Evolutionary conservation across 2,329 filamentous ascomycete genomes (phyloP), one percentile per base, ranked within the genome.

Genomic region (Xylogone sp.): DNA sequence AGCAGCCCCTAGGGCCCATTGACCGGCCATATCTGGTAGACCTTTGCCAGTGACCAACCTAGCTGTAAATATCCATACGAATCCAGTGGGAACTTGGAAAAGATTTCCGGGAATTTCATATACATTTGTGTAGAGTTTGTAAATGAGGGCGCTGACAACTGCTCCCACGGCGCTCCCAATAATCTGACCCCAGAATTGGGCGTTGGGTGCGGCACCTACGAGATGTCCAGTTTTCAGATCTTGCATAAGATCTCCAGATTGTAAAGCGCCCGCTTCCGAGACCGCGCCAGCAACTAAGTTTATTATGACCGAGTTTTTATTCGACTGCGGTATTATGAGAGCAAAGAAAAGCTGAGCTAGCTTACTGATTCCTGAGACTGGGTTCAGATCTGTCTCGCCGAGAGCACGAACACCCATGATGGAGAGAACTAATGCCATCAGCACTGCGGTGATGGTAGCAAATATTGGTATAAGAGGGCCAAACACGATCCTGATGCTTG

Each of bases 1-100:
- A 0, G 86, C 92, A n/a, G 87, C 86, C 0, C 83, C 85, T 1
- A 84, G 70, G 1, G 93, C 88, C 74, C 88, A 95, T 62, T 92
- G 84, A 63, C 82, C 83, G 0, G 90, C 92, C 84, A 91, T 91
- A 1, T 82, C 76, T 1, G 94, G 94, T 42, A 99, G 68, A 0
- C 94, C 94, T 58, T 94, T 81, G 1, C 94, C 94, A 0, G 92
- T 97, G 9, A 99, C 92, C 2, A 99, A 77, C 16, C 94, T 79
- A 1, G 94, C 93, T 0, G 94, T 99, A 68, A 97, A 97, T 49
- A 99, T 88, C 94, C 94, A 99, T 4, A 99, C 92, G 66, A 93
- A 97, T 1, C 86, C 93, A 0, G 94, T 97, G 0, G 94, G 94
- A 1, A 96, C 91, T 65, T 96, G 88, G 68, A 99, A 97, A 49